A percentile compares a stretch with the other conserved stretches of the same genome.
These are phyloP conservation scores for Magnusiomyces ingens DNA, from an alignment of 1,139 yeast genomes.

Conservation along the genomic window DNA sequence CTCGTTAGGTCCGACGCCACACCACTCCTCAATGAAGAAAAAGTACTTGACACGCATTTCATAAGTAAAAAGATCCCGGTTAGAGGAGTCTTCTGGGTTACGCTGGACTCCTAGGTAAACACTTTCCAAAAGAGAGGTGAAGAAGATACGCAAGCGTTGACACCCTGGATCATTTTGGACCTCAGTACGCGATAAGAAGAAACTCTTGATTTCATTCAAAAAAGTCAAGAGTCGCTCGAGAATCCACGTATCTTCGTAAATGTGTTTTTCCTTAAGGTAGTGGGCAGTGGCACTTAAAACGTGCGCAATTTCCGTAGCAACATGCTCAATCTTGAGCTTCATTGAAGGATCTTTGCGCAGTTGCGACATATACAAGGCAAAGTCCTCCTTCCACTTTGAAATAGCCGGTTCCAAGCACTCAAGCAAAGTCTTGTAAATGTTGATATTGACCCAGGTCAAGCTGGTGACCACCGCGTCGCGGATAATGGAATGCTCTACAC, in stretches of 20 bases:
- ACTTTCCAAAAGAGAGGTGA: constrained; percentile 69
- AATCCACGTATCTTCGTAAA: constrained; percentile 64
- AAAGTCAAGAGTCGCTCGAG: constrained; percentile 57
- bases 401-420: constrained; percentile 68
- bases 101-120: constrained; percentile 48
- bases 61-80: constrained; percentile 66
- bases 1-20: constrained; percentile 72
- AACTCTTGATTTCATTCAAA: constrained; percentile 56
- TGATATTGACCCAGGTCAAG: constrained; percentile 80
- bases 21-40: constrained; percentile 84
- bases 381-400: constrained; percentile 33
- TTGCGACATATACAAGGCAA: constrained; percentile 12
- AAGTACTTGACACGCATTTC: constrained; percentile 82
- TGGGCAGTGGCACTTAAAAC: constrained; percentile 65
- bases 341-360: constrained; percentile 17
- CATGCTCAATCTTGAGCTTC: constrained; percentile 40
- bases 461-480: constrained; percentile 85
- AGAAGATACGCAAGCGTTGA: constrained; percentile 72
- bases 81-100: constrained; percentile 29
- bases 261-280: constrained; percentile 46
- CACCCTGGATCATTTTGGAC: constrained; percentile 65
- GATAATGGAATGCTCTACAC: constrained; percentile 62
- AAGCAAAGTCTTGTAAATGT: constrained; percentile 73
- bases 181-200: constrained; percentile 46
- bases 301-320: constrained; percentile 73